Evolutionary conservation across 345 rosid species (phyloP), one percentile per base, ranked within the genome.

Genomic region (Iberis pinnata): DNA sequence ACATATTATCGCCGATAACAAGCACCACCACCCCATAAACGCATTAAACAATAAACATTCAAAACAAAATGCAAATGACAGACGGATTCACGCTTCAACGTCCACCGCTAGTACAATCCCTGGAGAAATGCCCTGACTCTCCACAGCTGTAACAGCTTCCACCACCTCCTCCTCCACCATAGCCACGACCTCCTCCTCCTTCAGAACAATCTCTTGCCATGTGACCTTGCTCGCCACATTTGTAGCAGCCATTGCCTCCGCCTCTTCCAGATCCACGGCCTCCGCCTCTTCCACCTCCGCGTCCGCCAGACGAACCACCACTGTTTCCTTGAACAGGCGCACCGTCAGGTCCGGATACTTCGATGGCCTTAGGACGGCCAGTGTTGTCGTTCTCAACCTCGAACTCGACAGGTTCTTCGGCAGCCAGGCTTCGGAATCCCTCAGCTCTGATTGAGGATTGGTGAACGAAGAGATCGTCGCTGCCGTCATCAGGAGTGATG

Each of bases 401-500:
- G 59, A 81, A 84, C 83, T 84, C 88, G 4, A 84, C 93, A 24
- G 73, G 39, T 65, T 84, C 93, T 0, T 78, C 80, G 16, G 76
- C 78, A 4, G 69, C 80, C 4, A 84, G 85, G 78, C 88, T 81
- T 1, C 85, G 78, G 70, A 75, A 84, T 2, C 85, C 97, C 31
- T 83, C 95, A 56, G 95, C 49, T 10, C 73, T 73, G 82, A 92
- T 92, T 31, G 84, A 77, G 16, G 89, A 72, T 64, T 88, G 93
- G 51, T 92, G 96, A 49, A 88, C 97, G 42, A 92, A 92, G 49
- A 88, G 76, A 54, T 88, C 98, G 2, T 81, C 95, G 27, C 84
- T 77, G 6, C 88, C 93, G 18, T 83, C 90, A 3, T 77, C 93
- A 0, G 98, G 97, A 58, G 86, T 83, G 56, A 88, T 92, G 79